phyloP scores from a whole-genome alignment of 495 filamentous ascomycete species.

The Hypoxylon crocopeplum region DNA sequence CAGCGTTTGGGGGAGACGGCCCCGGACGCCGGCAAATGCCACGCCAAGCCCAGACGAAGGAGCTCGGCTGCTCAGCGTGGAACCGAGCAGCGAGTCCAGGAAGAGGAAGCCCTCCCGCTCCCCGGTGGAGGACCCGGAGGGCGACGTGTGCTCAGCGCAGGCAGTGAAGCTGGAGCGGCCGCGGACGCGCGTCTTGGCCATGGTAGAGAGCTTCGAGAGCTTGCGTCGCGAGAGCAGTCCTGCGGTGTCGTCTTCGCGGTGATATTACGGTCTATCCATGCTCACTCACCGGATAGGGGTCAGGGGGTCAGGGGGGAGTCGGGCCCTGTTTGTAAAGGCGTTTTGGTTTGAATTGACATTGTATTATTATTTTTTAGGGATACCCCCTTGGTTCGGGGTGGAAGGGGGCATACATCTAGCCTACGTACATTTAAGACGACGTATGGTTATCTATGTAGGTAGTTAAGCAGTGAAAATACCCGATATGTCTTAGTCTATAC shows the following conservation, averaged over 20 bases:
- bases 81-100: constrained; percentile 29
- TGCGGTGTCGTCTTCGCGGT: constrained; percentile 33
- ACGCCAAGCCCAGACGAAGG: constrained; percentile 2
- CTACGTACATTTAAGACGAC: constrained; percentile 2
- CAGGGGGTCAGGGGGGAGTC: too few relatives aligned
- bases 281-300: too few relatives aligned
- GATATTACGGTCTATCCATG: too few relatives aligned
- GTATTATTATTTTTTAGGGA: not conserved
- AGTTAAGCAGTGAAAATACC: not conserved
- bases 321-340: not conserved
- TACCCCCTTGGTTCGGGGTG: not conserved
- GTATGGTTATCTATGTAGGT: not conserved
- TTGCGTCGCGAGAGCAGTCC: constrained; percentile 46
- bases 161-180: constrained; percentile 43
- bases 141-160: constrained; percentile 35
- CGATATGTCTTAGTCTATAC: not conserved
- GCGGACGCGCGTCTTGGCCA: constrained; percentile 50
- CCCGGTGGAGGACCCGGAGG: constrained; percentile 27
- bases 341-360: constrained; percentile 1
- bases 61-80: constrained; percentile 10
- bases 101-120: constrained; percentile 30
- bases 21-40: not conserved
- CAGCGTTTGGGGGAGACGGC: constrained; percentile 11
- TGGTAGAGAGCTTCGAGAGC: constrained; percentile 55
- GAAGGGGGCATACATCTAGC: not conserved